These are phyloP conservation scores for Drechslerella coelobrocha DNA, from an alignment of 2,329 filamentous ascomycete species.

Conservation along the genomic window DNA sequence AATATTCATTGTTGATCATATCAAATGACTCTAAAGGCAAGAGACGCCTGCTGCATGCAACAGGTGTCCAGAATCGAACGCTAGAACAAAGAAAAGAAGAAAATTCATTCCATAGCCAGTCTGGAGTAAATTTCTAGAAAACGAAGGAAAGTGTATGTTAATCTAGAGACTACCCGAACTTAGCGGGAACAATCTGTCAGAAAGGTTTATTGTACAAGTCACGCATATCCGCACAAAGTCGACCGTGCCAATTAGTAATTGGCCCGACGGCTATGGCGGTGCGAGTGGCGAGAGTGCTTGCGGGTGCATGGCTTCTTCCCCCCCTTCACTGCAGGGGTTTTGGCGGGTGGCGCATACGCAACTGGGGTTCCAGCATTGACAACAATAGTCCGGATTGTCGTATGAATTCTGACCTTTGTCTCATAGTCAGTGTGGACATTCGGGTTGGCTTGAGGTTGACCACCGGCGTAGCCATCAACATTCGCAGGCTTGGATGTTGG, in stretches of 20 bases:
- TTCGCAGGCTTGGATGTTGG: constrained; percentile 6
- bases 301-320: constrained; percentile 26
- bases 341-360: not conserved
- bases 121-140: constrained; percentile 42
- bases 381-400: constrained; percentile 16
- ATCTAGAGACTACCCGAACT: constrained; percentile 2
- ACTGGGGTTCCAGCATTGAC: constrained; percentile 1
- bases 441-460: not conserved
- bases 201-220: constrained; percentile 30
- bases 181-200: constrained; percentile 30
- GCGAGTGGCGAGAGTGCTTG: constrained; percentile 18
- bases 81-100: not conserved
- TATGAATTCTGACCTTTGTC: constrained; percentile 16
- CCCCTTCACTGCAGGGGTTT: not conserved
- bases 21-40: constrained; percentile 33
- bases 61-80: not conserved
- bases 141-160: constrained; percentile 16
- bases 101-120: constrained; percentile 12
- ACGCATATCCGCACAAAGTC: constrained; percentile 5
- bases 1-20: constrained; percentile 32
- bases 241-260: constrained; percentile 24
- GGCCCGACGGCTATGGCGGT: constrained; percentile 7
- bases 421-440: constrained; percentile 14
- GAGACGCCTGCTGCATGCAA: not conserved
- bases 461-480: too few relatives aligned